phyloP scores from a whole-genome alignment of 768 basidiomycete species.

The Tylopilus felleus region DNA sequence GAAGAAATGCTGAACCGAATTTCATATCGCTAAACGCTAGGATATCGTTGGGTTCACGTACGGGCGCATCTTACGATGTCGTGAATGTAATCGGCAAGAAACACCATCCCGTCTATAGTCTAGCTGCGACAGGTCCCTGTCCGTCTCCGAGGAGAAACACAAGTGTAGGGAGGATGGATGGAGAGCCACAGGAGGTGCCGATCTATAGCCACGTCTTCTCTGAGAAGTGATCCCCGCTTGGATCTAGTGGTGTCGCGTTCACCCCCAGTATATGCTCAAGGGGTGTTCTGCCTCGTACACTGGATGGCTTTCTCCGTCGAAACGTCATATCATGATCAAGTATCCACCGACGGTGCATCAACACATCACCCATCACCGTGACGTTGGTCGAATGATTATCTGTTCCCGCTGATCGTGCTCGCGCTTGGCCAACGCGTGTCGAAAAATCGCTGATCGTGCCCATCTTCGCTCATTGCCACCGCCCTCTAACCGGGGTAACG shows the following conservation, averaged over 20 bases:
- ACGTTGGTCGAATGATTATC: neutral
- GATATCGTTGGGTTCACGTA: neutral
- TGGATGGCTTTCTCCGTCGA: neutral
- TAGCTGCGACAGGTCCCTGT: neutral
- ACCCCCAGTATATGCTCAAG: no score
- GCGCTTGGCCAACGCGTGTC: neutral
- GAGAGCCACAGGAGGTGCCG: neutral
- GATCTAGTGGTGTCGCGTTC: neutral
- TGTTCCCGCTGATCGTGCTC: neutral
- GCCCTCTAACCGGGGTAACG: neutral
- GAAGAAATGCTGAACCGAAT: no score
- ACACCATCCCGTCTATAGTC: neutral
- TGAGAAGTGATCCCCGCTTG: neutral
- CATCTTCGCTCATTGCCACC: neutral
- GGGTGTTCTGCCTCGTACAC: neutral
- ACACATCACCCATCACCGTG: neutral
- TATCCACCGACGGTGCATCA: neutral
- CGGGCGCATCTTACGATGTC: neutral
- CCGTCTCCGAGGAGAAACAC: neutral
- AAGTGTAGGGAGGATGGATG: no score
- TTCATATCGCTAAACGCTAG: no score
- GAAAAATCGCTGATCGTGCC: neutral
- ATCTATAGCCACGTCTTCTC: neutral
- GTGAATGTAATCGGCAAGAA: neutral
- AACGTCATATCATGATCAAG: no score